These are phyloP conservation scores for Alectoria sarmentosa DNA, from an alignment of 495 filamentous ascomycete genomes.

Conservation along the genomic window DNA sequence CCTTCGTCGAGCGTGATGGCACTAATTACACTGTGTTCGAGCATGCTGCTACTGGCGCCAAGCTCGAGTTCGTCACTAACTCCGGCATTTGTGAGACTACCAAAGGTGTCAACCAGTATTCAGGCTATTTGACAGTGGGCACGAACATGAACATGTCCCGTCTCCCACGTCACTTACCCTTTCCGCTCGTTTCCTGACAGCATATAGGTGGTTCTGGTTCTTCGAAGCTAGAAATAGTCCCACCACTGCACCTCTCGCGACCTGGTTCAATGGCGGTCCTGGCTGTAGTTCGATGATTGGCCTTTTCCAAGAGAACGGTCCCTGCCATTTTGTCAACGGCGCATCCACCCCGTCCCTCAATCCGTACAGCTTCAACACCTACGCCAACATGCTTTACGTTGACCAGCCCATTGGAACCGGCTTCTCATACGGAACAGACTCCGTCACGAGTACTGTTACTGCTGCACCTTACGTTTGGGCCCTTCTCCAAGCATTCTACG, in stretches of 20 bases:
- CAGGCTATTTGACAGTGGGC: slow-evolving; percentile 48
- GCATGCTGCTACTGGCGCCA: slow-evolving; percentile 44
- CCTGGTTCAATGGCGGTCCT: slow-evolving; percentile 53
- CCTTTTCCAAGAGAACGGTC: slow-evolving; percentile 50
- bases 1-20: slow-evolving; percentile 37
- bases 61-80: slow-evolving; percentile 49
- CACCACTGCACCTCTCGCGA: slow-evolving; percentile 41
- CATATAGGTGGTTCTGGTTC: slow-evolving; percentile 20
- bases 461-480: slow-evolving; percentile 51
- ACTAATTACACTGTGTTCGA: slow-evolving; percentile 45
- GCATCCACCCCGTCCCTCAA: slow-evolving; percentile 42
- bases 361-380: slow-evolving; percentile 55
- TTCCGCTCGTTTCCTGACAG: background rate
- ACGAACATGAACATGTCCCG: slow-evolving; percentile 46
- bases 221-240: slow-evolving; percentile 48
- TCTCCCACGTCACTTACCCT: background rate
- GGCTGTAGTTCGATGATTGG: slow-evolving; percentile 49
- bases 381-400: slow-evolving; percentile 53
- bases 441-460: slow-evolving; percentile 41
- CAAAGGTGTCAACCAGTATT: slow-evolving; percentile 48
- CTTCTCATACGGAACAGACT: slow-evolving; percentile 48
- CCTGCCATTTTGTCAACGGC: slow-evolving; percentile 47
- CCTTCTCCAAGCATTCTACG: slow-evolving; percentile 49
- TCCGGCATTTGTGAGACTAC: slow-evolving; percentile 51
- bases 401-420: slow-evolving; percentile 50